Conservation (phyloP, 805 yeast genomes). For the Hanseniaspora hatyaiensis region DNA sequence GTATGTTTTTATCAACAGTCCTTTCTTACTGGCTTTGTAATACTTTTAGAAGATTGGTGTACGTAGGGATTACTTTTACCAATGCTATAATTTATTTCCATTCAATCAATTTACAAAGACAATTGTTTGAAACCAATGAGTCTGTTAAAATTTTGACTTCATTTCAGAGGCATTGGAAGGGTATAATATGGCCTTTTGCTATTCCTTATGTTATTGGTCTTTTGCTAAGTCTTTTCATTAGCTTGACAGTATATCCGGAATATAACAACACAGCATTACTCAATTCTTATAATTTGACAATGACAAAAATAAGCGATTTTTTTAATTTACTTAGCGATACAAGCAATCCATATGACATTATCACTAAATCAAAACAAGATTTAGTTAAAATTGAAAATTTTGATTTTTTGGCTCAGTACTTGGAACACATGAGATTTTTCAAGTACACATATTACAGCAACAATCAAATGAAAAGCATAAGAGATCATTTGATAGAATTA, state of each 20-base stretch:
- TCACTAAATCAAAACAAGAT: neutral
- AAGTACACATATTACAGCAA: constrained; percentile 2
- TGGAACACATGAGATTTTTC: neutral
- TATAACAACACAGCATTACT: constrained; percentile 32
- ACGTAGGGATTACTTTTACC: constrained; percentile 31
- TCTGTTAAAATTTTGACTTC: constrained; percentile 16
- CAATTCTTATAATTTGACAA: constrained; percentile 23
- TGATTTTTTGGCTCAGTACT: neutral
- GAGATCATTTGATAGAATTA: constrained; percentile 9
- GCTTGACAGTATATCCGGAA: constrained; percentile 32
- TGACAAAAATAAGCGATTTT: constrained; percentile 23
- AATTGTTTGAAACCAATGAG: neutral
- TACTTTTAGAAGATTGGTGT: constrained; percentile 32
- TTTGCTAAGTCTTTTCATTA: constrained; percentile 30
- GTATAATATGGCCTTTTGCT: constrained; percentile 33
- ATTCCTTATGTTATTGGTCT: constrained; percentile 39
- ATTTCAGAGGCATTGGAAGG: constrained; percentile 26
- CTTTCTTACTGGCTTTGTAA: constrained; percentile 35
- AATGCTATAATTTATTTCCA: constrained; percentile 31
- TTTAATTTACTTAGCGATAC: constrained; percentile 18
- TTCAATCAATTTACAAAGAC: constrained; percentile 21
- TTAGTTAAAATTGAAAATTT: constrained; percentile 14
- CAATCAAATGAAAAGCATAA: constrained; percentile 1
- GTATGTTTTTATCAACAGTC: constrained; percentile 32
- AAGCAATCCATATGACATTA: neutral